A percentile compares a stretch with the other conserved stretches of the same genome.
Evolutionary conservation across 352 stramenopile species (phyloP).

Genomic region (Blastocystis sp.): DNA sequence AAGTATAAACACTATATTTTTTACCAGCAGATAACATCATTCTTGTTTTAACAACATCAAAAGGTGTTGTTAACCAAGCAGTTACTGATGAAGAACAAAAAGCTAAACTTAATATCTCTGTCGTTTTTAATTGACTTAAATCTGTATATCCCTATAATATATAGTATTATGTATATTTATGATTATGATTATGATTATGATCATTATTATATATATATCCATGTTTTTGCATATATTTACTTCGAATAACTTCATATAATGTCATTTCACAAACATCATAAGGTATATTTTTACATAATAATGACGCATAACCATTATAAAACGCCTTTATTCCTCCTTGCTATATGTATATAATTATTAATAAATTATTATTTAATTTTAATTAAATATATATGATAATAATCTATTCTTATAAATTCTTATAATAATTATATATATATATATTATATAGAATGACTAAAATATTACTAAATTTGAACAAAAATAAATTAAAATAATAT

Average conservation of each 20-base stretch:
- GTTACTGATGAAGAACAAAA: conserved; percentile 18
- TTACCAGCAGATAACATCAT: conserved; percentile 33
- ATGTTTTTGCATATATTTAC: conserved; percentile 5
- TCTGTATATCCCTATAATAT: background rate
- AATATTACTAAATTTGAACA: background rate
- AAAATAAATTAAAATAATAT: background rate
- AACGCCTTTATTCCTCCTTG: conserved; percentile 24
- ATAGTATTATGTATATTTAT: too few species aligned
- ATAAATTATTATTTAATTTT: too few species aligned
- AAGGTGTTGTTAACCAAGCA: conserved; percentile 19
- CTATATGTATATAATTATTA: too few species aligned
- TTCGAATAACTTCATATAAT: conserved; percentile 24
- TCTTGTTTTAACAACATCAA: conserved; percentile 33
- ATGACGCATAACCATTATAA: conserved; percentile 17
- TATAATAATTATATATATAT: too few species aligned
- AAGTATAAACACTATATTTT: background rate
- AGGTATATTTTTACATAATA: conserved; percentile 34
- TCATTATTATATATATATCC: background rate
- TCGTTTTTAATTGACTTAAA: conserved; percentile 17
- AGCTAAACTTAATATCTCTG: conserved; percentile 5
- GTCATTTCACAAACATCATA: conserved; percentile 37
- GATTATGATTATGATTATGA: too few species aligned
- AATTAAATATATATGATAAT: too few species aligned
- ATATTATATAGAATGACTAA: too few species aligned
- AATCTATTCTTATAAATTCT: too few species aligned